Conservation (phyloP, 768 basidiomycete genomes). For the Panellus pusillus region DNA sequence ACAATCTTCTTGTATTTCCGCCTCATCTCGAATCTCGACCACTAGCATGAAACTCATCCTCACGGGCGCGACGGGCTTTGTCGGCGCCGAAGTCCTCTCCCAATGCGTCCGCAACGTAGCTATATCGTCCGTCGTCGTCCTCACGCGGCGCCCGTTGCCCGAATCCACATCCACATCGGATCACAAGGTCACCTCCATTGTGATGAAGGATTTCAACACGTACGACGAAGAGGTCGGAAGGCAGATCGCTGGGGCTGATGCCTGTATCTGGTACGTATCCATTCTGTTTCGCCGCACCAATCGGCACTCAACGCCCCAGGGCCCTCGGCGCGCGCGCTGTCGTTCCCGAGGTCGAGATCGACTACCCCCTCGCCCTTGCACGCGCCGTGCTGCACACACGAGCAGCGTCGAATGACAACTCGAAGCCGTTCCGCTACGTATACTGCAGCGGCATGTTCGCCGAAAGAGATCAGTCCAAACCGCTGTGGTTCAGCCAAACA, state of each 20-base stretch:
- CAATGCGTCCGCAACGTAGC: constrained; percentile 1
- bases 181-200: constrained; percentile 1
- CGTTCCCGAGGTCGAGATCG: constrained; percentile 14
- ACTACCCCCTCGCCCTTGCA: constrained; percentile 5
- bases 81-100: constrained; percentile 5
- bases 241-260: constrained; percentile 7
- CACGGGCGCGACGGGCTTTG: constrained; percentile 9
- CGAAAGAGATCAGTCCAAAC: constrained; percentile 6
- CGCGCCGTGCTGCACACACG: neutral
- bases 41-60: constrained; percentile 9
- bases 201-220: constrained; percentile 12
- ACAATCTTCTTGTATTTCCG: no score
- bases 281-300: neutral
- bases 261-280: constrained; percentile 8
- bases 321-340: constrained; percentile 5
- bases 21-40: neutral
- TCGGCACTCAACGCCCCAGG: neutral
- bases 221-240: neutral
- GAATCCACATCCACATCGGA: neutral
- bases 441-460: constrained; percentile 8
- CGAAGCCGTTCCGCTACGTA: constrained; percentile 10
- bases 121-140: constrained; percentile 8
- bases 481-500: neutral
- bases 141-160: constrained; percentile 9
- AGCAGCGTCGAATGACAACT: neutral